Percentiles rank a stretch among this genome's conserved stretches.
These are phyloP conservation scores for Asterochloris sp. DNA, from an alignment of 139 green algal genomes.

Conservation along the genomic window DNA sequence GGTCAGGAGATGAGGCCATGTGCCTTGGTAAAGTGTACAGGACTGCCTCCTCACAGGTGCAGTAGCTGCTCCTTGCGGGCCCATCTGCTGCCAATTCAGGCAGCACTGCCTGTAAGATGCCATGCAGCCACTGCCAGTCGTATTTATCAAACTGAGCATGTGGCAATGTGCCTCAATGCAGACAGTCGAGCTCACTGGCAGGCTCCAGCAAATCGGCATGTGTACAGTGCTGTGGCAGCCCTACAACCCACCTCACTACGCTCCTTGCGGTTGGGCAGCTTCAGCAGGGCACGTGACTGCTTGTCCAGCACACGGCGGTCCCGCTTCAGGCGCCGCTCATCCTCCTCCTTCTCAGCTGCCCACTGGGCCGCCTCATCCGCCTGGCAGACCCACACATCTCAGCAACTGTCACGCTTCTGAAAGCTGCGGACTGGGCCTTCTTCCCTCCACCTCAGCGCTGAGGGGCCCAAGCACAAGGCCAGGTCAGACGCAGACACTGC, in stretches of 20 bases:
- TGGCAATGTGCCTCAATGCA: background rate
- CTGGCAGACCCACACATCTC: slow-evolving; percentile 20
- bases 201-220: background rate
- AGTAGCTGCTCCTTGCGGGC: too few relatives aligned
- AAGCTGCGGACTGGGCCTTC: background rate
- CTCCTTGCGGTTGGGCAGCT: slow-evolving; percentile 80
- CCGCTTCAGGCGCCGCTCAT: slow-evolving; percentile 48
- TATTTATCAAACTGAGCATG: too few relatives aligned
- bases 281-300: slow-evolving; percentile 54
- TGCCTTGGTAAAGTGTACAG: background rate
- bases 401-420: background rate
- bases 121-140: too few relatives aligned
- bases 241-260: slow-evolving; percentile 38
- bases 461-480: too few relatives aligned
- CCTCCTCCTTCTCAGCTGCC: slow-evolving; percentile 45
- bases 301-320: slow-evolving; percentile 75
- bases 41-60: background rate
- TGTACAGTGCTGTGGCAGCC: too few relatives aligned
- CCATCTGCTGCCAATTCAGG: too few relatives aligned
- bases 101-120: too few relatives aligned
- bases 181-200: background rate
- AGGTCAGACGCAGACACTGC: too few relatives aligned
- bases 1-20: background rate
- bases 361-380: slow-evolving; percentile 38
- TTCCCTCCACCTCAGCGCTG: background rate